Percentiles rank a stretch among this genome's conserved stretches.
Evolutionary conservation across 2,329 filamentous ascomycete species (phyloP).

Genomic region (Mycogone perniciosa): DNA sequence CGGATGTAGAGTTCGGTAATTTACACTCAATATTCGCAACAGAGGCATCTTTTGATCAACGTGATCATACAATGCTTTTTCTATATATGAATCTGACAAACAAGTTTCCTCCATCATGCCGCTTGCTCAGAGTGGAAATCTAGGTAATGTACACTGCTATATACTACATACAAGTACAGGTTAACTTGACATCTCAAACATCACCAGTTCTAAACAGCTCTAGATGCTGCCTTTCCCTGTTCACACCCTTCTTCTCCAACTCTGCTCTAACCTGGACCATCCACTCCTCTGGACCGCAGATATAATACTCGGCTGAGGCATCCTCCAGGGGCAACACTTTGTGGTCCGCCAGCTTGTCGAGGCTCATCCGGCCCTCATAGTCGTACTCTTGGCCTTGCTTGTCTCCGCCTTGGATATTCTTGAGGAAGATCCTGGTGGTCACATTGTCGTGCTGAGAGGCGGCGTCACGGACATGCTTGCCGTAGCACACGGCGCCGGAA

Average conservation of each 20-base stretch:
- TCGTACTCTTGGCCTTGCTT: slow-evolving; percentile 51
- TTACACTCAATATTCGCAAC: no score
- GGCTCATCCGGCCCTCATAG: slow-evolving; percentile 49
- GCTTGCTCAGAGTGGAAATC: no score
- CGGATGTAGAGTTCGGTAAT: no score
- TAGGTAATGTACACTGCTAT: not conserved
- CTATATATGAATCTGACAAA: no score
- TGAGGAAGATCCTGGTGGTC: slow-evolving; percentile 50
- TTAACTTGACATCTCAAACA: not conserved
- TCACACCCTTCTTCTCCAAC: slow-evolving; percentile 51
- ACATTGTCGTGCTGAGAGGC: slow-evolving; percentile 30
- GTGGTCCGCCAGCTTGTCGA: slow-evolving; percentile 48
- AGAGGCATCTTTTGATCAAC: no score
- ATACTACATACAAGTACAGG: not conserved
- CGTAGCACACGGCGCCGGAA: slow-evolving; percentile 49
- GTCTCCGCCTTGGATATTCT: slow-evolving; percentile 38
- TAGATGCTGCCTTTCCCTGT: slow-evolving; percentile 52
- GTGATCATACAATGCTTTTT: no score
- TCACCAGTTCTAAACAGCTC: slow-evolving; percentile 62
- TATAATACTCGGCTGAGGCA: slow-evolving; percentile 55
- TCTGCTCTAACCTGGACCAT: slow-evolving; percentile 55
- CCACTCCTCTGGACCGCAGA: slow-evolving; percentile 65
- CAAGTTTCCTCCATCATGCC: no score
- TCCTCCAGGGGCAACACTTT: slow-evolving; percentile 50
- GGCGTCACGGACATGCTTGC: slow-evolving; percentile 42